These are phyloP conservation scores for Beauveria brongniartii DNA, from an alignment of 2,329 filamentous ascomycete species.

Conservation along the genomic window DNA sequence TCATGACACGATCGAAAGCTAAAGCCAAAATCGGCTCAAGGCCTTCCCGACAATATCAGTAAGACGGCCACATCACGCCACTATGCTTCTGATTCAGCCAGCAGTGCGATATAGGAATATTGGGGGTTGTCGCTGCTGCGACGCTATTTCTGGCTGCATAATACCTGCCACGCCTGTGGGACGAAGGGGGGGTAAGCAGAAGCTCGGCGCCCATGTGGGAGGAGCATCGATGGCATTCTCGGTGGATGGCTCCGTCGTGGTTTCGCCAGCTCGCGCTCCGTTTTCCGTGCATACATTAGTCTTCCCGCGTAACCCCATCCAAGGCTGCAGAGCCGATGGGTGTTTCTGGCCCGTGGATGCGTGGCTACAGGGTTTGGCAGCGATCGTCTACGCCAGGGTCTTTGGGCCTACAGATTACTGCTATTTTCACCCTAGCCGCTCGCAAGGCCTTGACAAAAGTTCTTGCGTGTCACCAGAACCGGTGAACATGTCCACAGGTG, in stretches of 20 bases:
- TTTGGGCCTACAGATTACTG: not conserved
- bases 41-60: not conserved
- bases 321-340: conserved; percentile 8
- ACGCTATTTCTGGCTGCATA: not conserved
- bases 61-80: not conserved
- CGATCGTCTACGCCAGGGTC: conserved; percentile 6
- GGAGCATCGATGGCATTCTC: conserved; percentile 7
- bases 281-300: conserved; percentile 10
- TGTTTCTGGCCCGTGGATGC: not conserved
- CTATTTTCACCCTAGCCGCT: not conserved
- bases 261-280: conserved; percentile 7
- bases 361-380: conserved; percentile 9
- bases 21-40: not conserved
- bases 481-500: not conserved
- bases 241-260: conserved; percentile 9
- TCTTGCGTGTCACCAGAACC: not conserved
- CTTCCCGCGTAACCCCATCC: conserved; percentile 11
- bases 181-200: conserved; percentile 5
- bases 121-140: not conserved
- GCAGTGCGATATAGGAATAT: not conserved
- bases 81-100: not conserved
- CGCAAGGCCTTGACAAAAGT: conserved; percentile 1
- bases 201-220: conserved; percentile 8
- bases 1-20: not conserved
- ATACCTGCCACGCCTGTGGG: not conserved